Evolutionary conservation across 2,329 filamentous ascomycete genomes (phyloP).

Genomic region (Colletotrichum cereale): DNA sequence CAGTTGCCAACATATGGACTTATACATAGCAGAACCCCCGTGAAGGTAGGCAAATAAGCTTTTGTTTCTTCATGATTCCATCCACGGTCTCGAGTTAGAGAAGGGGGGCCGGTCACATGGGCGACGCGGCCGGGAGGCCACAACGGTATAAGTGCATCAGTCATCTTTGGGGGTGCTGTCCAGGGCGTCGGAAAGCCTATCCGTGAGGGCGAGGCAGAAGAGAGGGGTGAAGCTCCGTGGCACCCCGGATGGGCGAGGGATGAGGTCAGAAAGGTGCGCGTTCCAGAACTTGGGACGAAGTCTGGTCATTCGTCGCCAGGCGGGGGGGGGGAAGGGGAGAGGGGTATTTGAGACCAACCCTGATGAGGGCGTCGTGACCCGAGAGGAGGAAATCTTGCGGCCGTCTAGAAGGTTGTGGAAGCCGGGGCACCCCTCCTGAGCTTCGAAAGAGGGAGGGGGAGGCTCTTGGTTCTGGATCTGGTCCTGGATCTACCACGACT

Average conservation of each 20-base stretch:
- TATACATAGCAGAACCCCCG: background rate
- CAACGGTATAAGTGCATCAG: background rate
- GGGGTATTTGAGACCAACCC: constrained; percentile 14
- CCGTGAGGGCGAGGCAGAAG: background rate
- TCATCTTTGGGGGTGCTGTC: background rate
- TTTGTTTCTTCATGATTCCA: constrained; percentile 11
- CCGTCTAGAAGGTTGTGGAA: background rate
- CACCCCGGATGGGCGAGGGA: background rate
- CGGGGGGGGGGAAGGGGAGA: too few relatives aligned
- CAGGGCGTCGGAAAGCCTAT: constrained; percentile 23
- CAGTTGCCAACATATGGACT: background rate
- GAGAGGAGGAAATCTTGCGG: background rate
- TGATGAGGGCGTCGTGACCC: background rate
- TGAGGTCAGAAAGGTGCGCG: background rate
- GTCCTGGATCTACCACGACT: background rate
- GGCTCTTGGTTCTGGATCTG: background rate
- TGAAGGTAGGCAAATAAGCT: background rate
- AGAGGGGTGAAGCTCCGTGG: background rate
- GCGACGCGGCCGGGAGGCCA: background rate
- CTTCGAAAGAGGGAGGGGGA: background rate
- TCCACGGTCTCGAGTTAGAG: background rate
- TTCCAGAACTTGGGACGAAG: background rate
- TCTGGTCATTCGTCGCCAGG: background rate
- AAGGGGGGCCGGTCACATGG: background rate
- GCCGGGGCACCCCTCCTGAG: background rate